Conservation (phyloP, 768 basidiomycete species). For the Termitomyces sp. region DNA sequence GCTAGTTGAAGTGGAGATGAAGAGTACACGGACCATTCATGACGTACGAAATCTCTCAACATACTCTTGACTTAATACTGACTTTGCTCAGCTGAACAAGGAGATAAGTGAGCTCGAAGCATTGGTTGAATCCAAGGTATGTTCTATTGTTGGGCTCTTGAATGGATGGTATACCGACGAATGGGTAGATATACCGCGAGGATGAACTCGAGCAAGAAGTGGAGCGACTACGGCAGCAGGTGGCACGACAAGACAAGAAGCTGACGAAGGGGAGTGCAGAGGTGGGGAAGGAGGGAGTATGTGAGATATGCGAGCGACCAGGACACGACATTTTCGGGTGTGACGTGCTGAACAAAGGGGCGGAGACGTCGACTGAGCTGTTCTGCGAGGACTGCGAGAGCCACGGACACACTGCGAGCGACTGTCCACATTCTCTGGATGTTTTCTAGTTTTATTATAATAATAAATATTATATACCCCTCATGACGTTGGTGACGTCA, state of each 20-base stretch:
- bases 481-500: constrained; percentile 12
- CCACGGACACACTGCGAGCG: constrained; percentile 64
- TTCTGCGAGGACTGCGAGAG: constrained; percentile 86
- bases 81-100: constrained; percentile 63
- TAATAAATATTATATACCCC: not conserved
- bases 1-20: constrained; percentile 66
- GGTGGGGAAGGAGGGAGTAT: constrained; percentile 33
- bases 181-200: constrained; percentile 76
- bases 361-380: constrained; percentile 26
- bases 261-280: constrained; percentile 42
- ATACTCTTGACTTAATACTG: not conserved
- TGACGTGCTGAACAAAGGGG: constrained; percentile 60
- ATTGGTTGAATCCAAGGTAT: constrained; percentile 89
- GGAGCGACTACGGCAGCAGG: constrained; percentile 67
- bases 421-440: constrained; percentile 84
- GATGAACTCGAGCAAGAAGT: constrained; percentile 87
- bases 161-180: not conserved
- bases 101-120: constrained; percentile 91
- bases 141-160: not conserved
- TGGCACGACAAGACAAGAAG: constrained; percentile 54
- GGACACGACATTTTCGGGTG: constrained; percentile 88
- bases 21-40: constrained; percentile 61
- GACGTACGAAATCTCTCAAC: constrained; percentile 40
- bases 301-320: constrained; percentile 82
- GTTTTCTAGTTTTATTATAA: constrained; percentile 58